Evolutionary conservation across 768 basidiomycete species (phyloP), one percentile per base, ranked within the genome.

Genomic region (Lactarius deliciosus): DNA sequence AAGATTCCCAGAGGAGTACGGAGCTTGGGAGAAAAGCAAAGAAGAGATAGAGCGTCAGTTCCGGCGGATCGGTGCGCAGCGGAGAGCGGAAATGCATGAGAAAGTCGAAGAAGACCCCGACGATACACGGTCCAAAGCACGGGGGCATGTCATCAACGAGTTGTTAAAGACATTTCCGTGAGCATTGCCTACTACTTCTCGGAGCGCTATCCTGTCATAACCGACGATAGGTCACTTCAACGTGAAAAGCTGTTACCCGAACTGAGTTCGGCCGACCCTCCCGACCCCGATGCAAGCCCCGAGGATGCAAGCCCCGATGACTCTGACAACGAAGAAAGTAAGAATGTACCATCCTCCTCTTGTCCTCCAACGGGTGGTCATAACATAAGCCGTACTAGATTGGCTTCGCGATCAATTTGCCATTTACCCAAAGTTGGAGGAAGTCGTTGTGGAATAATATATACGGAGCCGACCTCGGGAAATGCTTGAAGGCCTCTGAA

Each of bases 91-190:
- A 1, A 62, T 63, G 38, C n/a, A 59, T 36, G 18, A 2, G 11
- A 54, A 6, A 22, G 36, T 62, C 11, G 56, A 43, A 32, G 28
- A 34, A 28, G 30, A 16, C 30, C 40, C 34, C 28, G 50, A 54
- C 11, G 50, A 43, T 20, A 58, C 54, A 10, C 57, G 13, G 13
- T 22, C 8, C n/a, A 16, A 53, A n/a, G 28, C 63, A 34, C 61
- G 10, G 38, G 40, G 40, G n/a, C 45, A 30, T 4, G 61, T 66
- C 32, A 9, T 63, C 15, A 2, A 13, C 11, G 50, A 66, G 4
- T 61, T 66, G 13, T 30, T 63, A 2, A 66, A 63, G 10, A 16
- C 22, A 18, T 66, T 63, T 34, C 65, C 57, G 65, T 66, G 57
- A 61, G 60, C 3, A 16, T 16, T 22, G 1, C 25, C 57, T 32